Base-by-base conservation (phyloP, 768 basidiomycete genomes). In the Auricularia heimuer region DNA sequence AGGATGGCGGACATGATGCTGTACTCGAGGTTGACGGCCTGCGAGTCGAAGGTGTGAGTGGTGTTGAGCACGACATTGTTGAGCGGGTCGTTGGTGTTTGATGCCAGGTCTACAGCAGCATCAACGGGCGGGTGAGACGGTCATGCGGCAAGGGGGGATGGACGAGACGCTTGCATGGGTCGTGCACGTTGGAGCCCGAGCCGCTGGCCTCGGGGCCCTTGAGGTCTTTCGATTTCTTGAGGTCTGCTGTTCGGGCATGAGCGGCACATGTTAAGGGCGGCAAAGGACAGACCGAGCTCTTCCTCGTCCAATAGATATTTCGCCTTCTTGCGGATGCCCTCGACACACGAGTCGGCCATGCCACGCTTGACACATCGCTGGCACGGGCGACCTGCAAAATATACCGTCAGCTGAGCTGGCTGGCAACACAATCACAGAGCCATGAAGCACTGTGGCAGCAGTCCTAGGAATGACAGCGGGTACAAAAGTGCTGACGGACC, bases 271-370 rank as follows among this genome's bases (percentile, higher is more conserved):
- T 51, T 34, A n/a, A 54, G 42, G 37, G 39, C 35, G 44, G 33
- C 61, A 63, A 37, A 42, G 42, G 51, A 68, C 75, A 69, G 73
- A 92, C 94, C 90, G 64, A 95, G 86, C 74, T 98, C 95, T 58
- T 92, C 90, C 51, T 95, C 92, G 74, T 96, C 93, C 65, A 96
- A 79, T 16, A 99, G 84, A 75, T 98, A 99, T 72, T 98, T 98
- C 10, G 97, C 96, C 77, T 98, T 98, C 77, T 99, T 99, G 71
- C 97, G 85, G 68, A 90, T 89, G 1, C 97, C 97, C 72, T 99
- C 97, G 18, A 90, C 87, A 71, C 97, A 99, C 63, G 85, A 87
- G 63, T 85, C 83, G 1, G 87, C 89, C 70, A 95, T 89, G 33
- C 94, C 94, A 65, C 95, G 93, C 78, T 96, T 98, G 62, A 94